Evolutionary conservation across 441 rosid species (phyloP).

Genomic region (Erodium trifolium): DNA sequence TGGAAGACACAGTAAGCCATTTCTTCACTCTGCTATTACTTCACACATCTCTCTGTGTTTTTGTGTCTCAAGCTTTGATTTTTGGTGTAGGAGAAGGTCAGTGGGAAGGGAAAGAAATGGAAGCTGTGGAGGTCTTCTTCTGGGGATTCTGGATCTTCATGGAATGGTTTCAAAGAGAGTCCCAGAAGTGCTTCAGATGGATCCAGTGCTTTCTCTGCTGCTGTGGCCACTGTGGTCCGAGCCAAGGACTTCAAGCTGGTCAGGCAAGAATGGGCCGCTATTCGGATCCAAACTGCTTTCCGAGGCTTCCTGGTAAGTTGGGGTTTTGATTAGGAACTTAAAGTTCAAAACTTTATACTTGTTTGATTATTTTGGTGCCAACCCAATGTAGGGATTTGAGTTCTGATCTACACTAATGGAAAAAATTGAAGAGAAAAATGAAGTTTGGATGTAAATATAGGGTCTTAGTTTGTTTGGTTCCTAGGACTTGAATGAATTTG

Average conservation of each 20-base stretch:
- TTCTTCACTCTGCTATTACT: neutral
- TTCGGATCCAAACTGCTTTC: slow-evolving; percentile 86
- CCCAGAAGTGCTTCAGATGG: slow-evolving; percentile 48
- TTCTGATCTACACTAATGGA: neutral
- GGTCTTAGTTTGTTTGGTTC: no score
- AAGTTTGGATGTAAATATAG: neutral
- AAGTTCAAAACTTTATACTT: neutral
- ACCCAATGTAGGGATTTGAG: neutral
- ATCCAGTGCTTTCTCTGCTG: slow-evolving; percentile 55
- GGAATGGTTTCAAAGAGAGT: slow-evolving; percentile 50
- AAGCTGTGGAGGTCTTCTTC: slow-evolving; percentile 71
- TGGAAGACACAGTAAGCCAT: slow-evolving; percentile 43
- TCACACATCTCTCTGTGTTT: neutral
- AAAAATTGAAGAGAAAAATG: neutral
- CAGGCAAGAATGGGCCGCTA: slow-evolving; percentile 77
- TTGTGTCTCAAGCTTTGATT: neutral
- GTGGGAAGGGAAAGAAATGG: slow-evolving; percentile 68
- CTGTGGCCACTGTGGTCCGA: slow-evolving; percentile 75
- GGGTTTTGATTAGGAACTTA: neutral
- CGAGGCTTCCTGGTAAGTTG: slow-evolving; percentile 78
- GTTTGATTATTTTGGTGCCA: neutral
- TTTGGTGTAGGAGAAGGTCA: slow-evolving; percentile 35
- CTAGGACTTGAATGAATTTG: no score
- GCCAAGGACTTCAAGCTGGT: slow-evolving; percentile 80
- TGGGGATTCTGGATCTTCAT: slow-evolving; percentile 36